Percentiles rank a stretch among this genome's conserved stretches.
Evolutionary conservation across 805 yeast species (phyloP).

Genomic region (Candida patagonica): DNA sequence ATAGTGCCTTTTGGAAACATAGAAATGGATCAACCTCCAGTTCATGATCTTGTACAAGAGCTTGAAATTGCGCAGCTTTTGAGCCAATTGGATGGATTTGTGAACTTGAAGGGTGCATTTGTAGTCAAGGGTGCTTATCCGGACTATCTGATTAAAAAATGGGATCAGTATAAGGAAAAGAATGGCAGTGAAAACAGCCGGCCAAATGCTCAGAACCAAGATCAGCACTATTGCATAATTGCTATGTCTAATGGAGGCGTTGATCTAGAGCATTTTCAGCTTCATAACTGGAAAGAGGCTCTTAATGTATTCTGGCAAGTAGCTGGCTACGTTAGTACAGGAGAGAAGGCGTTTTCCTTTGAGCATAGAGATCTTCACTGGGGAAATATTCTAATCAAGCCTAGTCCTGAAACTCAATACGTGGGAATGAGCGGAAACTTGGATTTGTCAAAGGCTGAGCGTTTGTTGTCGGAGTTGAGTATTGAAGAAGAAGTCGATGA

Average conservation of each 20-base stretch:
- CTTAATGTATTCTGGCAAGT: slow-evolving; percentile 45
- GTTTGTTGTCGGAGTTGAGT: slow-evolving; percentile 3
- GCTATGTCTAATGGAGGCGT: slow-evolving; percentile 29
- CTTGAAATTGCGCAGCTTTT: slow-evolving; percentile 35
- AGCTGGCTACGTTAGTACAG: slow-evolving; percentile 38
- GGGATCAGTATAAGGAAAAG: slow-evolving; percentile 33
- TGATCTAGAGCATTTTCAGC: slow-evolving; percentile 36
- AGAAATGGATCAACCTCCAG: slow-evolving; percentile 33
- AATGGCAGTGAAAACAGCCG: slow-evolving; percentile 29
- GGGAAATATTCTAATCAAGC: slow-evolving; percentile 46
- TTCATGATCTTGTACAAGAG: slow-evolving; percentile 39
- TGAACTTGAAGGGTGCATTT: slow-evolving; percentile 33
- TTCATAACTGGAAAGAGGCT: slow-evolving; percentile 32
- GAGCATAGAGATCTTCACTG: slow-evolving; percentile 68
- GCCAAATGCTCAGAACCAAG: slow-evolving; percentile 30
- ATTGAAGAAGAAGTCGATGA: slow-evolving; percentile 11
- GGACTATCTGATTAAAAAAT: slow-evolving; percentile 30
- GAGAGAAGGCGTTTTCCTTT: slow-evolving; percentile 44
- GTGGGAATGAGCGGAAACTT: no score
- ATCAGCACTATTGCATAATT: slow-evolving; percentile 30
- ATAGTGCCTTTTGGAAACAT: slow-evolving; percentile 45
- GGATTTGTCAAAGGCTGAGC: not conserved
- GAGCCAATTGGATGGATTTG: slow-evolving; percentile 37
- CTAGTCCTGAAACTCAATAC: not conserved
- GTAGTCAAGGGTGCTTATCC: slow-evolving; percentile 43